phyloP scores from a whole-genome alignment of 176 grass and related monocot genomes.

The Phyllostachys edulis region DNA sequence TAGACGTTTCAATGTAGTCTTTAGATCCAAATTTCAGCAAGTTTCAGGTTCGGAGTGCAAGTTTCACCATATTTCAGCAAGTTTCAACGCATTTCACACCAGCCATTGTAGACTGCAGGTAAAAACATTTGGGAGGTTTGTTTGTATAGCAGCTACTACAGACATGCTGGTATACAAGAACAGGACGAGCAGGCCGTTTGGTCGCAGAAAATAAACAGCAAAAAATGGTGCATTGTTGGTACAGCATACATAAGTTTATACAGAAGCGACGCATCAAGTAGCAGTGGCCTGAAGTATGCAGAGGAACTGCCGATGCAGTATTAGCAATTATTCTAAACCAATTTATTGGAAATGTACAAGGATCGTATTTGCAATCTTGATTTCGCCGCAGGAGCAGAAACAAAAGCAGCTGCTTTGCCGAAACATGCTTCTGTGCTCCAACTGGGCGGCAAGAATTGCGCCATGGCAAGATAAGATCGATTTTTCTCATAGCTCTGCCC shows the following conservation, averaged over 20 bases:
- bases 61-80: background rate
- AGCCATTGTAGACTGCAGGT: background rate
- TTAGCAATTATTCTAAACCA: background rate
- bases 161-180: background rate
- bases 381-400: background rate
- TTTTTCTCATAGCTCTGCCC: constrained; percentile 68
- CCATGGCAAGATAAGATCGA: background rate
- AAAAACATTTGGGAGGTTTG: background rate
- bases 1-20: background rate
- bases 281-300: background rate
- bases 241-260: background rate
- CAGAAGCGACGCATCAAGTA: background rate
- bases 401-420: background rate
- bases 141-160: background rate
- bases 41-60: background rate
- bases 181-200: background rate
- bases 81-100: background rate
- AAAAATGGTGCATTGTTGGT: background rate
- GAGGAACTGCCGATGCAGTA: background rate
- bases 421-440: constrained; percentile 1
- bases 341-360: constrained; percentile 28
- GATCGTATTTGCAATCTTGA: background rate
- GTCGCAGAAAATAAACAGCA: background rate
- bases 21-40: background rate
- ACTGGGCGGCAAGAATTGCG: background rate